Base-by-base conservation (phyloP, 306 rosid species). In the Cucurbita ficifolia region DNA sequence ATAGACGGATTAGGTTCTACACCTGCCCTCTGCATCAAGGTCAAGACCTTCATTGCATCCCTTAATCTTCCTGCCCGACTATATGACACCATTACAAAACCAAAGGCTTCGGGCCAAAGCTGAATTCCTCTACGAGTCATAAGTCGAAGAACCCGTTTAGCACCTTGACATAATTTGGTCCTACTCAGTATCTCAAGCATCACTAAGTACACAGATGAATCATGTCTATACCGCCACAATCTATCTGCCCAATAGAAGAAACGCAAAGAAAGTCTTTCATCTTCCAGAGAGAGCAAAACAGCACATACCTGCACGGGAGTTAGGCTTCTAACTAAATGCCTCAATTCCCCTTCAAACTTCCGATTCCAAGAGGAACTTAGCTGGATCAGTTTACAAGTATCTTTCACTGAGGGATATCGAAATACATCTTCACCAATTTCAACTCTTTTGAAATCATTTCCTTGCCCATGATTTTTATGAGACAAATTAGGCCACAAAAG, bases 11-110 rank as follows among this genome's bases (percentile, higher is more conserved):
- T 75, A 54, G 86, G 89, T 51, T 90, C 92, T 70, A 90, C 86
- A 65, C 98, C 95, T 18, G 96, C 94, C 79, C 53, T 93, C 78
- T 90, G 98, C 98, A 93, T 90, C 84, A 93, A 82, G 21, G 92
- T 93, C 89, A 93, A 77, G 75, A 86, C 69, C 63, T 49, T 77
- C 88, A 90, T 40, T 2, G 96, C 89, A 70, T 86, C 81, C 83
- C 92, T 82, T 81, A 93, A 78, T 81, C 73, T 88, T 16, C 94
- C 87, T 0, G 97, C 97, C 56, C 92, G 85, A 48, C 97, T 89
- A 79, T 88, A 93, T 7, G 96, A 87, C 54, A 86, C 84, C 96
- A 88, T 90, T 72, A 90, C 86, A 67, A 76, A 86, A 5, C 97
- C 85, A 83, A 89, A 93, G 75, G 88, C 97, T 70, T 87, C 88